Evolutionary conservation across 2,329 filamentous ascomycete genomes (phyloP), one percentile per base, ranked within the genome.

Genomic region (Claviceps digitariae): DNA sequence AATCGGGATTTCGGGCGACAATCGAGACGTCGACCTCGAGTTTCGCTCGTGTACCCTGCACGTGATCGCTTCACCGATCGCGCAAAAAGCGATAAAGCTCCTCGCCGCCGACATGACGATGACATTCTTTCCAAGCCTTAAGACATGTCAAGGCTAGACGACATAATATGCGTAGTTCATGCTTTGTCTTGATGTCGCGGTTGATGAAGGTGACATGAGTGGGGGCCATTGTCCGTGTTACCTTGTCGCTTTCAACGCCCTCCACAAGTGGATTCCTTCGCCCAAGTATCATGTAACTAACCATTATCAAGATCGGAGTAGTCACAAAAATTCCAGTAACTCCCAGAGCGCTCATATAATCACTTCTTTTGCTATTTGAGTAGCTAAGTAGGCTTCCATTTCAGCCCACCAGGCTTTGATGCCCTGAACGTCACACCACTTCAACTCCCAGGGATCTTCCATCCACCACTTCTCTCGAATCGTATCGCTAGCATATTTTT

Each of bases 401-500:
- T 64, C 57, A 2, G 59, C 56, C 75, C 75, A 77, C 75, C 75
- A 78, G 8, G 56, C 55, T 56, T 66, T 68, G 55, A 78, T 62
- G 2, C 69, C 71, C 2, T 61, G 60, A 10, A 75, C 72, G 60
- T 75, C 69, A 45, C 76, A 79, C 76, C 76, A 80, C 2, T 56
- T 60, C 56, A 79, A 58, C 29, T 71, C 65, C 34, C 56, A 57
- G 4, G 75, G 75, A 50, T 76, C 64, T 59, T 75, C 69, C 50
- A 73, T 73, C 77, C 77, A 79, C 77, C 77, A 81, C 13, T 56
- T 61, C 4, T 55, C 68, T 1, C 70, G 72, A 2, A 44, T 17
- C 2, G 59, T 58, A 55, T 73, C 71, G 54, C 70, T 73, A 15
- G 65, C 67, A 48, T 73, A 73, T 58, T 73, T 73, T 58, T 73